Base-by-base conservation (phyloP, 345 rosid genomes). In the Anacardium occidentale region DNA sequence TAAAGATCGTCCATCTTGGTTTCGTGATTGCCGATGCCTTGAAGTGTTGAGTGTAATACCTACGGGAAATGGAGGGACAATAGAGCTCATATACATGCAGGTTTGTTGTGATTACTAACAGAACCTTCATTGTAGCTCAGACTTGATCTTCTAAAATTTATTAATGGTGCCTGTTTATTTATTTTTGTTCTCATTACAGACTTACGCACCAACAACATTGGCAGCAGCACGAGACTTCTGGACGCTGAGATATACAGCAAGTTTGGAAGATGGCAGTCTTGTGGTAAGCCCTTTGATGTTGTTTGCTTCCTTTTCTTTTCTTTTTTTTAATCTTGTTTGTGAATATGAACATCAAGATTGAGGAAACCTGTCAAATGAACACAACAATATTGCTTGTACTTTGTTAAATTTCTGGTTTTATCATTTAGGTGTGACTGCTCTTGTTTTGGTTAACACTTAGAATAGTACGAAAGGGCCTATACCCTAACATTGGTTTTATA, bases 191-290 rank as follows among this genome's bases (percentile, higher is more conserved):
- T 47, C 12, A 60, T 64, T 3, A 26, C 86, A 94, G 97, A 92
- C 90, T 69, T 94, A 89, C 78, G 97, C 98, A 29, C 97, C 93
- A 0, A 94, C 98, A 25, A 92, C 97, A 34, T 69, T 94, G 78
- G 97, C 98, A 34, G 90, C 91, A 47, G 98, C 97, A 56, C 93
- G 98, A 18, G 98, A 94, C 84, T 94, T 90, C 72, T 94, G 98
- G 98, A 88, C 91, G 0, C 82, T 94, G 68, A 85, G 98, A 87
- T 94, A 92, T 73, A 89, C 90, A 44, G 85, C 95, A 55, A 89
- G 91, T 66, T 69, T 94, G 81, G 98, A 94, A 77, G 98, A 94
- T 85, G 97, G 96, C 64, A 92, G 97, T 84, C 87, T 89, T 25
- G 98, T 88, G 83, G 98, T 92, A 63, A 70, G 82, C 76, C 56